Conservation (phyloP, 768 basidiomycete genomes). For the Tylopilus subfusipes region DNA sequence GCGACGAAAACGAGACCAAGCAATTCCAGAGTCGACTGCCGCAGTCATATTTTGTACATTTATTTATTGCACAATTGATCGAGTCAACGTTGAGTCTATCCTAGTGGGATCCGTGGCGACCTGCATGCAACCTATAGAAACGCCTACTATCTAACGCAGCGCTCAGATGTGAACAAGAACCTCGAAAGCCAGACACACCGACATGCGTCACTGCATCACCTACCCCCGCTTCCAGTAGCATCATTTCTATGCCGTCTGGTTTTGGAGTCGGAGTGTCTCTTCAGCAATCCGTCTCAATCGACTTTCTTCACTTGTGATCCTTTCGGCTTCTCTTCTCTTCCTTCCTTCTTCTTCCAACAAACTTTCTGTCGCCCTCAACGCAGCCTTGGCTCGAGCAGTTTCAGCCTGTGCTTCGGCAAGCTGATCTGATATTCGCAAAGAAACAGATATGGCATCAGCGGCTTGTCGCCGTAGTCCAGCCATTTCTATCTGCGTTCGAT, state of each 20-base stretch:
- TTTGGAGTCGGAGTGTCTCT: slow-evolving; percentile 40
- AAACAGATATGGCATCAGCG: slow-evolving; percentile 63
- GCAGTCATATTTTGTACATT: too few species aligned
- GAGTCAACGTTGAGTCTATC: slow-evolving; percentile 6
- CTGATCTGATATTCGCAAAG: slow-evolving; percentile 64
- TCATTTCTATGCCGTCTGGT: slow-evolving; percentile 14
- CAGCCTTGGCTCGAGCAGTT: slow-evolving; percentile 49
- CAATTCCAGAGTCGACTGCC: neutral
- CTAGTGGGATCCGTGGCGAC: neutral
- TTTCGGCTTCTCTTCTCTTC: slow-evolving; percentile 58
- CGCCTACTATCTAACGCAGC: neutral
- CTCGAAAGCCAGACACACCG: neutral
- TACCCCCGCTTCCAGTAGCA: neutral
- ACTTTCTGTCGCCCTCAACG: slow-evolving; percentile 52
- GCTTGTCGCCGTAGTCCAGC: slow-evolving; percentile 61
- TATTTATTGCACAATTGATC: neutral
- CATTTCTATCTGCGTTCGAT: slow-evolving; percentile 66
- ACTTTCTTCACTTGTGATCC: slow-evolving; percentile 46
- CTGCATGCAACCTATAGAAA: neutral
- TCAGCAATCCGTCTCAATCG: slow-evolving; percentile 49
- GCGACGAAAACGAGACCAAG: neutral
- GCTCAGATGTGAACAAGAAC: neutral
- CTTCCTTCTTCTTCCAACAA: slow-evolving; percentile 59
- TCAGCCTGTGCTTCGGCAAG: slow-evolving; percentile 65
- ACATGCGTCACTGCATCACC: neutral